These are phyloP conservation scores for Nakazawaea populi DNA, from an alignment of 805 yeast species.

Conservation along the genomic window DNA sequence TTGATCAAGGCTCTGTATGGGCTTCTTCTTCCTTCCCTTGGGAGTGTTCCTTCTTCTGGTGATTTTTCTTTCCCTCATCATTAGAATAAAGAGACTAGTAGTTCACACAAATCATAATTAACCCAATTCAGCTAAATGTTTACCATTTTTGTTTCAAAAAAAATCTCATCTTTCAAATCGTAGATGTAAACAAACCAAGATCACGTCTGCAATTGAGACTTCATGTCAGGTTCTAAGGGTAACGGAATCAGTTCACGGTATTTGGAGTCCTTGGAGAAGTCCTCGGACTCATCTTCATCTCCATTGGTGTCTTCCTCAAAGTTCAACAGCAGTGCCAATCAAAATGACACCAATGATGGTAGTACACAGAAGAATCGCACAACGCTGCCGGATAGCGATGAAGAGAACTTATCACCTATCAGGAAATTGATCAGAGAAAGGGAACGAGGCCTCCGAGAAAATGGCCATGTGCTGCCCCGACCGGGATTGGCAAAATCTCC, in stretches of 20 bases:
- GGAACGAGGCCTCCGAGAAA: slow-evolving; percentile 21
- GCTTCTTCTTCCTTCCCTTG: no score
- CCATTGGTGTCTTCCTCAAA: slow-evolving; percentile 15
- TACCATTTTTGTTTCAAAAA: no score
- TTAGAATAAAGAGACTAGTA: no score
- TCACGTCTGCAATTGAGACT: not conserved
- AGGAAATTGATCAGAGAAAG: slow-evolving; percentile 25
- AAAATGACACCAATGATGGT: not conserved
- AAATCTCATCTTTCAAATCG: no score
- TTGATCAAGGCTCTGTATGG: not conserved
- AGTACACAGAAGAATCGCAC: not conserved
- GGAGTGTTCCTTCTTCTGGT: no score
- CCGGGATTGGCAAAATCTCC: slow-evolving; percentile 17
- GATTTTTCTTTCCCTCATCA: no score
- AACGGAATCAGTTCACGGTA: slow-evolving; percentile 18
- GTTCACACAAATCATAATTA: no score
- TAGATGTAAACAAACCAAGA: not conserved
- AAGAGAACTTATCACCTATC: slow-evolving; percentile 21
- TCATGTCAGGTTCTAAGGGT: not conserved
- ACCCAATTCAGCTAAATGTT: no score
- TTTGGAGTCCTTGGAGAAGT: slow-evolving; percentile 22
- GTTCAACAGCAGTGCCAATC: slow-evolving; percentile 4
- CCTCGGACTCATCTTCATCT: slow-evolving; percentile 20
- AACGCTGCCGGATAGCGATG: not conserved
- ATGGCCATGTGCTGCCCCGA: slow-evolving; percentile 18